Evolutionary conservation across 768 basidiomycete species (phyloP).

Genomic region (Symmetrospora coprosmae): DNA sequence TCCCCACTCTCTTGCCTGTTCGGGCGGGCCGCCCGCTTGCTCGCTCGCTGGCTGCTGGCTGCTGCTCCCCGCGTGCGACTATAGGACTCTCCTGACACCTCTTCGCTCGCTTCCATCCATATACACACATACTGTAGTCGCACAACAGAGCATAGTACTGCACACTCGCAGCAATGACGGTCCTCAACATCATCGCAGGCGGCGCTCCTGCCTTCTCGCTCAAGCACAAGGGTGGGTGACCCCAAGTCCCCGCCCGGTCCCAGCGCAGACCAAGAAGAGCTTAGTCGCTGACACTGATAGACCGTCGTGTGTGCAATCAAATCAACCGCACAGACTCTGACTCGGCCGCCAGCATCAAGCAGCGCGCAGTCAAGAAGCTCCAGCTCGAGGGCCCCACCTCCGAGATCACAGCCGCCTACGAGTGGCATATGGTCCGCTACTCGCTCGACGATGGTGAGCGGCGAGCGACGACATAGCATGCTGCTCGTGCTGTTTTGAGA

Average conservation of each 20-base stretch:
- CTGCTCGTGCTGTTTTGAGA: neutral
- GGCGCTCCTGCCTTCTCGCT: constrained; percentile 27
- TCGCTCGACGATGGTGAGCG: constrained; percentile 30
- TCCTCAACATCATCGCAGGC: constrained; percentile 14
- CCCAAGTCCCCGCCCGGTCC: neutral
- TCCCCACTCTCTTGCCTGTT: no score
- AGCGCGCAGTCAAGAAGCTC: constrained; percentile 27
- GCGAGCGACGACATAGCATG: neutral
- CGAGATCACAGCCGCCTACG: constrained; percentile 26
- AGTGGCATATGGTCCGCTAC: constrained; percentile 32
- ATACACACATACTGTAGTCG: no score
- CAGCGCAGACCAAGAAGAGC: no score
- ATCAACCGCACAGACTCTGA: constrained; percentile 9
- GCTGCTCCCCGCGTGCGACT: no score
- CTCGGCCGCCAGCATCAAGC: constrained; percentile 10
- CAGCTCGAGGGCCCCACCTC: constrained; percentile 10
- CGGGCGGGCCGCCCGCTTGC: no score
- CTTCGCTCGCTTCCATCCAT: no score
- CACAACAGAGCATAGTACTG: no score
- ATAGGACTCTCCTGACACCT: no score
- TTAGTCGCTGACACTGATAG: neutral
- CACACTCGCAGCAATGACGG: no score
- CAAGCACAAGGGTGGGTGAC: constrained; percentile 27
- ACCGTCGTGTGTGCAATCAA: neutral
- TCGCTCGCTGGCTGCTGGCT: no score